These are phyloP conservation scores for Daldinia concentrica DNA, from an alignment of 495 filamentous ascomycete genomes.

Conservation along the genomic window DNA sequence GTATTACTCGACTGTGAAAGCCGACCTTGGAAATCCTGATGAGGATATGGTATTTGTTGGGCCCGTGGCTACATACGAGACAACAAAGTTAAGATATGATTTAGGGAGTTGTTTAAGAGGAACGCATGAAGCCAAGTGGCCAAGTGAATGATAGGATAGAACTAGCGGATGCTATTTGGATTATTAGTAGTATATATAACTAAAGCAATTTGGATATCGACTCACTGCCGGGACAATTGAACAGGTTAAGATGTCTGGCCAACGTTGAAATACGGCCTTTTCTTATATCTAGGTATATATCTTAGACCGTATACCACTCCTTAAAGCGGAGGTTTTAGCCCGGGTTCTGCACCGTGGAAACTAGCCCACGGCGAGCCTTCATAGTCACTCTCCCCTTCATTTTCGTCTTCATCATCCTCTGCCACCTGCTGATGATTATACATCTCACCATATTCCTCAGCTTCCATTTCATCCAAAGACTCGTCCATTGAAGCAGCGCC, in stretches of 20 bases:
- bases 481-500: neutral
- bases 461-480: neutral
- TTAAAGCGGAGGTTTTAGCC: constrained; percentile 17
- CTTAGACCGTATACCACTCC: neutral
- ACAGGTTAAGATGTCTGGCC: neutral
- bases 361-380: constrained; percentile 18
- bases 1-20: constrained; percentile 39
- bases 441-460: constrained; percentile 16
- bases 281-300: neutral
- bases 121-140: constrained; percentile 44
- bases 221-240: neutral
- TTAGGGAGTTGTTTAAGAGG: constrained; percentile 44
- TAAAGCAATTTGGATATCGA: neutral
- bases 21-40: constrained; percentile 39
- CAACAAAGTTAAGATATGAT: constrained; percentile 39
- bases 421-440: constrained; percentile 24
- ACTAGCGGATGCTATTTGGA: neutral
- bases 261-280: neutral
- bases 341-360: constrained; percentile 4
- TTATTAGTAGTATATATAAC: constrained; percentile 7
- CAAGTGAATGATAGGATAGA: constrained; percentile 7
- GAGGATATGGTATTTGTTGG: constrained; percentile 45
- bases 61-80: constrained; percentile 43
- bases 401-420: constrained; percentile 24
- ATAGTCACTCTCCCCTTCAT: constrained; percentile 14